phyloP scores from a whole-genome alignment of 495 filamentous ascomycete species.

The Penicillium paradoxum region DNA sequence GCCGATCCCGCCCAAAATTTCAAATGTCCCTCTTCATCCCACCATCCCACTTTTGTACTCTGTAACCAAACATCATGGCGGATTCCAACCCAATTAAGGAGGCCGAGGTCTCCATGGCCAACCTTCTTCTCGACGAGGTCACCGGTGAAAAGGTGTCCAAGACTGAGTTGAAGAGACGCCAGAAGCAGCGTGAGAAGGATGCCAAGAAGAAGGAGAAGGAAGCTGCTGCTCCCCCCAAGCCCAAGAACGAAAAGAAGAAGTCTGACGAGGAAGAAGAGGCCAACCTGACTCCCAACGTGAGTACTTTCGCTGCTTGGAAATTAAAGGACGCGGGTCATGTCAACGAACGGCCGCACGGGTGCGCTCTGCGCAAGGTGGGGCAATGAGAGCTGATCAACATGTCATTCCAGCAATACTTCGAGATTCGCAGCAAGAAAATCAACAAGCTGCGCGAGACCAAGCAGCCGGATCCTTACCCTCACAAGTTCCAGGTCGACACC shows the following conservation, averaged over 20 bases:
- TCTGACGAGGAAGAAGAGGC: conserved; percentile 65
- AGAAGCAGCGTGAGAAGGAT: conserved; percentile 84
- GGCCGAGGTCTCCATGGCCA: conserved; percentile 60
- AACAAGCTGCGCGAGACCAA: conserved; percentile 79
- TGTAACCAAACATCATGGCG: conserved; percentile 34
- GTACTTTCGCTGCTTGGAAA: conserved; percentile 17
- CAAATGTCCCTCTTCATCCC: conserved; percentile 25
- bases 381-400: conserved; percentile 13
- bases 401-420: conserved; percentile 79
- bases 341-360: not conserved
- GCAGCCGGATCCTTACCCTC: conserved; percentile 85
- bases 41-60: conserved; percentile 22
- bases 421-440: conserved; percentile 82
- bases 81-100: conserved; percentile 48
- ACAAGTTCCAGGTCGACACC: conserved; percentile 89
- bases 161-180: conserved; percentile 89
- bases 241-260: conserved; percentile 62
- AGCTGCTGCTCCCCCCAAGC: conserved; percentile 63
- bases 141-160: conserved; percentile 84
- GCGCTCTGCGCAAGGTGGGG: not conserved
- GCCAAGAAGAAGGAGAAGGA: conserved; percentile 84
- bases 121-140: conserved; percentile 76
- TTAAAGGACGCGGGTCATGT: not conserved
- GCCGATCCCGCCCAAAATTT: conserved; percentile 39
- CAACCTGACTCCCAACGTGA: conserved; percentile 85